Evolutionary conservation across 2,329 filamentous ascomycete species (phyloP).

Genomic region (Hortaea werneckii): DNA sequence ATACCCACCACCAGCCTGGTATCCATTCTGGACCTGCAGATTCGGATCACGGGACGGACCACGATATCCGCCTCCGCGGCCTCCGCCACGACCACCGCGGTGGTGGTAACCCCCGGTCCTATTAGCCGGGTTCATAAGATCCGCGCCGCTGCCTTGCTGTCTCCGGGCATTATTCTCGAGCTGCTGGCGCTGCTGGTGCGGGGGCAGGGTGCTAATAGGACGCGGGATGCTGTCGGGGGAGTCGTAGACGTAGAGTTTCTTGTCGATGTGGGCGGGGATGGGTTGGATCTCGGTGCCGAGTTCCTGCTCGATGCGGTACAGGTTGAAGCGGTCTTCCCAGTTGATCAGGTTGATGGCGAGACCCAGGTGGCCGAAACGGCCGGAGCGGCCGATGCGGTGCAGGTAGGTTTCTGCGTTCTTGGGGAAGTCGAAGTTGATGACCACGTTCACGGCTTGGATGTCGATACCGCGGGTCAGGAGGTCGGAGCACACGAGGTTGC

Average conservation of each 20-base stretch:
- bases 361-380: constrained; percentile 92
- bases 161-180: constrained; percentile 17
- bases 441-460: constrained; percentile 97
- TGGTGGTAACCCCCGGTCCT: constrained; percentile 19
- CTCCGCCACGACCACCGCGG: constrained; percentile 15
- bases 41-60: constrained; percentile 21
- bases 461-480: constrained; percentile 96
- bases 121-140: constrained; percentile 25
- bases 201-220: constrained; percentile 52
- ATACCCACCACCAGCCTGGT: constrained; percentile 21
- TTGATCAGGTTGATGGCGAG: constrained; percentile 98
- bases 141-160: constrained; percentile 25
- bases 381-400: constrained; percentile 94
- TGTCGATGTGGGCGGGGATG: constrained; percentile 91
- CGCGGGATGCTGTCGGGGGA: constrained; percentile 89
- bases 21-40: constrained; percentile 19
- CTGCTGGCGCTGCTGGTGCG: constrained; percentile 17
- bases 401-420: constrained; percentile 99
- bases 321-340: constrained; percentile 97
- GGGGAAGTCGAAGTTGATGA: constrained; percentile 99
- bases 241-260: constrained; percentile 96
- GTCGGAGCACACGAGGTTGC: constrained; percentile 96
- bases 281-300: constrained; percentile 94
- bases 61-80: constrained; percentile 20
- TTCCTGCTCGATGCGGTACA: constrained; percentile 97